Conservation (phyloP, 768 basidiomycete species). For the Lactarius sp. region DNA sequence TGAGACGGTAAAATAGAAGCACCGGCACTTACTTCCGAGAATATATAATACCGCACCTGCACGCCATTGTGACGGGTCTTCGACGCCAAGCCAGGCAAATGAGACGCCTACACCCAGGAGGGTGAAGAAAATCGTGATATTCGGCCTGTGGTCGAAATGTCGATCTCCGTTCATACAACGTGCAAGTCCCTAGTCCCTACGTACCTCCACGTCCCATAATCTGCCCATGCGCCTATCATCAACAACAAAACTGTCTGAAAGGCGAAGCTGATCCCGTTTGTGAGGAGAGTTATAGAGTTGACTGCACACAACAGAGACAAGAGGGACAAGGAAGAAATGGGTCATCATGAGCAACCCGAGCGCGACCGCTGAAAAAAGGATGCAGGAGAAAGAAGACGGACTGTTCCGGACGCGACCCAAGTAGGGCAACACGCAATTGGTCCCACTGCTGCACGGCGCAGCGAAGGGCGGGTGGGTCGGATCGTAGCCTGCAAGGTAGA, state of each 20-base stretch:
- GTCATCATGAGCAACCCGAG: not conserved
- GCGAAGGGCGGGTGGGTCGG: constrained; percentile 51
- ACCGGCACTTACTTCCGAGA: constrained; percentile 47
- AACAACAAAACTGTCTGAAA: constrained; percentile 65
- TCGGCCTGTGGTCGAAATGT: constrained; percentile 43
- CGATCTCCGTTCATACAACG: not conserved
- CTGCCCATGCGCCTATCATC: constrained; percentile 71
- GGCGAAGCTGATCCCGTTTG: constrained; percentile 76
- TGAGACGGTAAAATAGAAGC: not conserved
- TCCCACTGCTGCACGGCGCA: constrained; percentile 42
- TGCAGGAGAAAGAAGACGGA: constrained; percentile 32
- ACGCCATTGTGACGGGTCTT: constrained; percentile 59
- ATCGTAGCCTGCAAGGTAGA: constrained; percentile 70
- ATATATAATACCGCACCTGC: constrained; percentile 58
- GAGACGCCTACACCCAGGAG: constrained; percentile 59
- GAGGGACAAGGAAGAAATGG: not conserved
- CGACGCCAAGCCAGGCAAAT: constrained; percentile 75
- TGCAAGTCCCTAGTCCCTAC: not conserved
- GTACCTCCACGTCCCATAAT: constrained; percentile 77
- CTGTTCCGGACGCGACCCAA: constrained; percentile 57
- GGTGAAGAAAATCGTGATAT: constrained; percentile 74
- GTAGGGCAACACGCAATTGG: constrained; percentile 62
- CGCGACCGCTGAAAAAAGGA: not conserved
- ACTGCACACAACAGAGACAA: constrained; percentile 36
- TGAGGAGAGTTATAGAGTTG: constrained; percentile 72